Conservation (phyloP, 306 rosid genomes). For the Glycyrrhiza uralensis region DNA sequence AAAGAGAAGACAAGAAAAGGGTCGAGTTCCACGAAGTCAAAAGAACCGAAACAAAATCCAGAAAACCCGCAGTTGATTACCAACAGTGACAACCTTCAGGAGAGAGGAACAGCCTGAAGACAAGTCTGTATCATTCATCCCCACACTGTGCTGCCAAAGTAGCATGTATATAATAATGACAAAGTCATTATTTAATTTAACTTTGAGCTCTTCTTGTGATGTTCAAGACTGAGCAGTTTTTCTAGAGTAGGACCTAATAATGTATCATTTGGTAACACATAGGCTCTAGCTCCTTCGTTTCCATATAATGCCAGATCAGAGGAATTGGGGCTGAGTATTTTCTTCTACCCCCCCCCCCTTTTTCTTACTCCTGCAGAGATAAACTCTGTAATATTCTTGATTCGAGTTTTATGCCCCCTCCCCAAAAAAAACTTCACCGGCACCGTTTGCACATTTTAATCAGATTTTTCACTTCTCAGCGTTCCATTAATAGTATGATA, state of each 20-base stretch:
- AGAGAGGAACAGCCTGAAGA: conserved; percentile 20
- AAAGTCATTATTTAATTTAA: conserved; percentile 18
- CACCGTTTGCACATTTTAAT: background rate
- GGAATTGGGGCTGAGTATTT: conserved; percentile 6
- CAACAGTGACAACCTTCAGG: conserved; percentile 16
- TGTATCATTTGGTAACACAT: conserved; percentile 15
- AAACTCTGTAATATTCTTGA: background rate
- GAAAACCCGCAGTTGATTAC: conserved; percentile 19
- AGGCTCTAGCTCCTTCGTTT: conserved; percentile 22
- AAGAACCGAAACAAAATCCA: background rate
- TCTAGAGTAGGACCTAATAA: conserved; percentile 27
- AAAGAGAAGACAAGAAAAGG: conserved; percentile 34
- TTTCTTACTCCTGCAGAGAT: background rate
- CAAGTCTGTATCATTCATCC: conserved; percentile 24
- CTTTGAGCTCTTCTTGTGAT: conserved; percentile 11
- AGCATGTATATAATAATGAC: conserved; percentile 23
- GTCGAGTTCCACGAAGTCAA: conserved; percentile 12
- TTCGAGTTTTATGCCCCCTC: background rate
- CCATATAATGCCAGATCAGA: background rate
- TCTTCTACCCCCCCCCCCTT: background rate
- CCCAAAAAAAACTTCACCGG: background rate
- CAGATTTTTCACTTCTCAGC: background rate
- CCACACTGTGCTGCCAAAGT: conserved; percentile 22
- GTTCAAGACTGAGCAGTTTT: conserved; percentile 28
- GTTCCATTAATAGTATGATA: background rate